Conservation (phyloP, 2,329 filamentous ascomycete genomes). For the Tolypocladium capitatum region DNA sequence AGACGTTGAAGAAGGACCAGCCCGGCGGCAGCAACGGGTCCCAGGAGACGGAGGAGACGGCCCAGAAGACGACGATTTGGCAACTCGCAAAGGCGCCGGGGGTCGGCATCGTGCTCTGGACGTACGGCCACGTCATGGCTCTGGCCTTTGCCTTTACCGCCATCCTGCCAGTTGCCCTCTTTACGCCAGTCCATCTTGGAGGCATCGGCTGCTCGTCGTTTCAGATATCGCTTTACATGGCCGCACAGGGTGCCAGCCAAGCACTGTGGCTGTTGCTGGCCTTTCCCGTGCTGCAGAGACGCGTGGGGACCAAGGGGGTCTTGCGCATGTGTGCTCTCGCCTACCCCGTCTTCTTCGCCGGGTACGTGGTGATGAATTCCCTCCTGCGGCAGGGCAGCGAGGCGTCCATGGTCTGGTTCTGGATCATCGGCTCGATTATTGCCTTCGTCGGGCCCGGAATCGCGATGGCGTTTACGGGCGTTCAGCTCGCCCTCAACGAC, state of each 20-base stretch:
- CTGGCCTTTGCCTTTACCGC: slow-evolving; percentile 62
- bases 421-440: slow-evolving; percentile 30
- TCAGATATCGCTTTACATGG: slow-evolving; percentile 55
- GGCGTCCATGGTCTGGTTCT: slow-evolving; percentile 35
- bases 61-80: slow-evolving; percentile 10
- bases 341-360: slow-evolving; percentile 53
- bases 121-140: slow-evolving; percentile 53
- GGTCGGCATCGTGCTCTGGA: slow-evolving; percentile 50
- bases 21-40: not conserved
- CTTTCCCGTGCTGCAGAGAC: slow-evolving; percentile 55
- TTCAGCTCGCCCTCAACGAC: slow-evolving; percentile 65
- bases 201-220: slow-evolving; percentile 50
- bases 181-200: slow-evolving; percentile 46
- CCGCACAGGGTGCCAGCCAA: slow-evolving; percentile 50
- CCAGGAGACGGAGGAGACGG: not conserved
- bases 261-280: slow-evolving; percentile 56
- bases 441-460: slow-evolving; percentile 45
- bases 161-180: slow-evolving; percentile 55
- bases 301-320: slow-evolving; percentile 52
- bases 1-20: slow-evolving; percentile 33
- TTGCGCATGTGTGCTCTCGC: slow-evolving; percentile 37
- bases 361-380: slow-evolving; percentile 44
- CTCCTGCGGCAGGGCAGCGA: slow-evolving; percentile 22
- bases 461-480: slow-evolving; percentile 55
- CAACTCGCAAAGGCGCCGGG: slow-evolving; percentile 47